Evolutionary conservation across 106 monocot species (phyloP).

Genomic region (Allium cepa): DNA sequence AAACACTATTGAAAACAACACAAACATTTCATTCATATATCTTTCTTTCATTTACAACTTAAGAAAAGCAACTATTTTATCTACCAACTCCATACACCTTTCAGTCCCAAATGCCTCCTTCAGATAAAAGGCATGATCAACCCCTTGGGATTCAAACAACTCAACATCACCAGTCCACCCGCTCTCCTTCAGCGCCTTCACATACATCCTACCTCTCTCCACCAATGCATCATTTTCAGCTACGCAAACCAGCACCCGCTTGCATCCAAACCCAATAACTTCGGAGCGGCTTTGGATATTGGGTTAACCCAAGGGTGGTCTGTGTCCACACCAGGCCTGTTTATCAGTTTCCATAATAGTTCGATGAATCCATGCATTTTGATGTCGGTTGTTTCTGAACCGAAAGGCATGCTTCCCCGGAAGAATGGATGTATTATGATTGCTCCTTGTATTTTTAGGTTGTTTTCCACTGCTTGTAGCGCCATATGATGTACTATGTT

Average conservation of each 20-base stretch:
- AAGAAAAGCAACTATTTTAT: constrained; percentile 5
- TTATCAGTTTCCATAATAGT: constrained; percentile 16
- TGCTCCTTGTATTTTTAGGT: constrained; percentile 26
- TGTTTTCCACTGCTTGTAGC: constrained; percentile 10
- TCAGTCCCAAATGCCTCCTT: constrained; percentile 6
- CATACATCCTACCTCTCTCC: constrained; percentile 10
- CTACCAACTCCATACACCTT: constrained; percentile 12
- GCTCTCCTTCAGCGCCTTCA: constrained; percentile 17
- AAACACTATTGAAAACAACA: too few relatives aligned
- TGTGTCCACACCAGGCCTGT: constrained; percentile 13
- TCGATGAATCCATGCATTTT: constrained; percentile 10
- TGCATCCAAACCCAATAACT: constrained; percentile 12
- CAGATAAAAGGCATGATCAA: constrained; percentile 28
- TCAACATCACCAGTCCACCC: constrained; percentile 27
- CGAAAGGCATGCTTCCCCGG: constrained; percentile 33
- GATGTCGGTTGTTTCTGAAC: constrained; percentile 6
- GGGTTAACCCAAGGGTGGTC: constrained; percentile 22
- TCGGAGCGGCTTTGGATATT: constrained; percentile 12
- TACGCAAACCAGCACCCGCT: constrained; percentile 14
- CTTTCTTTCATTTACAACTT: neutral
- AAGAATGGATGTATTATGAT: constrained; percentile 51
- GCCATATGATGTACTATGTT: constrained; percentile 36
- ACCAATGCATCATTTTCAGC: constrained; percentile 21
- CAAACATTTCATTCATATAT: too few relatives aligned
- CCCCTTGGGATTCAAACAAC: constrained; percentile 14